These are phyloP conservation scores for Penicillium brevicompactum DNA, from an alignment of 2,329 filamentous ascomycete genomes.

Conservation along the genomic window DNA sequence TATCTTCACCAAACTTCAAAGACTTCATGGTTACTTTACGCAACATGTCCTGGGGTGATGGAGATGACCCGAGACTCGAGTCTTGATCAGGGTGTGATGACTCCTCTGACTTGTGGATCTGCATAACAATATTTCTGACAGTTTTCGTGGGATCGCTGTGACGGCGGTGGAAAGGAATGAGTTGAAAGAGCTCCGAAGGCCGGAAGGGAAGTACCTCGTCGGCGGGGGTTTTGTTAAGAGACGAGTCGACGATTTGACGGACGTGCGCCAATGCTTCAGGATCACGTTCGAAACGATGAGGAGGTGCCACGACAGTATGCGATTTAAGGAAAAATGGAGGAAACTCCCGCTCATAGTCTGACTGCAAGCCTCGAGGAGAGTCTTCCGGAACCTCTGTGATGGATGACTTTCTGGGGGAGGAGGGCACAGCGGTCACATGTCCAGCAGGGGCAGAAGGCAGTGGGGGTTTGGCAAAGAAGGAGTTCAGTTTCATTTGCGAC, in stretches of 20 bases:
- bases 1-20: slow-evolving; percentile 63
- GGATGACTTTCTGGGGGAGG: slow-evolving; percentile 30
- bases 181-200: slow-evolving; percentile 39
- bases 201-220: slow-evolving; percentile 26
- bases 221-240: slow-evolving; percentile 22
- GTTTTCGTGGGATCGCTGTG: slow-evolving; percentile 34
- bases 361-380: slow-evolving; percentile 30
- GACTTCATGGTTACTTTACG: slow-evolving; percentile 58
- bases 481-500: slow-evolving; percentile 55
- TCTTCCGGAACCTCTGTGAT: slow-evolving; percentile 12
- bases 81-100: slow-evolving; percentile 37
- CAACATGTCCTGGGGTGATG: slow-evolving; percentile 45
- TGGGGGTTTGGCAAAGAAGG: slow-evolving; percentile 51
- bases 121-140: slow-evolving; percentile 65
- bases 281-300: slow-evolving; percentile 59
- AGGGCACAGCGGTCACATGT: slow-evolving; percentile 26
- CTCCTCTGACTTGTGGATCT: slow-evolving; percentile 46
- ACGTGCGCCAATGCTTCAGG: slow-evolving; percentile 58
- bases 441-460: slow-evolving; percentile 29
- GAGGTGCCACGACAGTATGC: slow-evolving; percentile 69
- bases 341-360: slow-evolving; percentile 71
- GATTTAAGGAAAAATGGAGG: slow-evolving; percentile 78
- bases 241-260: slow-evolving; percentile 52
- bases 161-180: slow-evolving; percentile 41
- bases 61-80: slow-evolving; percentile 22